A percentile compares a stretch with the other conserved stretches of the same genome.
Conservation (phyloP, 257 asterid genomes). For the Jasminum sambac region DNA sequence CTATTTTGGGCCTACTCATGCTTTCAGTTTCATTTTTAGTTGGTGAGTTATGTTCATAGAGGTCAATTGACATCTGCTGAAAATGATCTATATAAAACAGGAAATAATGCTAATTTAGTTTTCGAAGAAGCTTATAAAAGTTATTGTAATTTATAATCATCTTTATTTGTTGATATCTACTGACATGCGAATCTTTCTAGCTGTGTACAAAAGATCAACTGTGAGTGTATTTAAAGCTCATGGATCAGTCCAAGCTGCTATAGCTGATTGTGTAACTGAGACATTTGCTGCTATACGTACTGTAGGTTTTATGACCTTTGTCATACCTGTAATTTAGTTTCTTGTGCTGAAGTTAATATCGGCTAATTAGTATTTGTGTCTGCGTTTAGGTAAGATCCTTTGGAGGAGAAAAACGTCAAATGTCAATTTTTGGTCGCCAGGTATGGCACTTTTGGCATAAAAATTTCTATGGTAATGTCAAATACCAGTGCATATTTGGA, state of each 20-base stretch:
- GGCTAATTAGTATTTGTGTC: conserved; percentile 14
- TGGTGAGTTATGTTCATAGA: conserved; percentile 50
- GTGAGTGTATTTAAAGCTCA: conserved; percentile 88
- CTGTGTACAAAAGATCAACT: conserved; percentile 88
- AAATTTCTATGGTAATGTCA: background rate
- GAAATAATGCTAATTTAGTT: conserved; percentile 11
- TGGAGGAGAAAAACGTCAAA: conserved; percentile 93
- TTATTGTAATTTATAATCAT: background rate
- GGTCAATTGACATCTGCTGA: background rate
- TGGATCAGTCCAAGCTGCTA: conserved; percentile 85
- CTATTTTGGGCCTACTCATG: conserved; percentile 83
- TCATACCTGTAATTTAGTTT: background rate
- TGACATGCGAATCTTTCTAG: conserved; percentile 43
- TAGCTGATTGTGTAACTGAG: conserved; percentile 86
- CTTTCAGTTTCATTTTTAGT: conserved; percentile 77
- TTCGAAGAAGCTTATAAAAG: conserved; percentile 1
- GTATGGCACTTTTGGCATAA: conserved; percentile 31
- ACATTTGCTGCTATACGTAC: conserved; percentile 93
- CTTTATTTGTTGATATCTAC: conserved; percentile 18
- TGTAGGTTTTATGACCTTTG: conserved; percentile 45
- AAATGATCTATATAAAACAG: conserved; percentile 2
- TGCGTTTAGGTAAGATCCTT: conserved; percentile 85
- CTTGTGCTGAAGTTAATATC: conserved; percentile 13
- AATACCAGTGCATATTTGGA: background rate
- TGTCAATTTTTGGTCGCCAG: conserved; percentile 82